Evolutionary conservation across 306 rosid genomes (phyloP), one percentile per base, ranked within the genome.

Genomic region (Quercus variabilis): DNA sequence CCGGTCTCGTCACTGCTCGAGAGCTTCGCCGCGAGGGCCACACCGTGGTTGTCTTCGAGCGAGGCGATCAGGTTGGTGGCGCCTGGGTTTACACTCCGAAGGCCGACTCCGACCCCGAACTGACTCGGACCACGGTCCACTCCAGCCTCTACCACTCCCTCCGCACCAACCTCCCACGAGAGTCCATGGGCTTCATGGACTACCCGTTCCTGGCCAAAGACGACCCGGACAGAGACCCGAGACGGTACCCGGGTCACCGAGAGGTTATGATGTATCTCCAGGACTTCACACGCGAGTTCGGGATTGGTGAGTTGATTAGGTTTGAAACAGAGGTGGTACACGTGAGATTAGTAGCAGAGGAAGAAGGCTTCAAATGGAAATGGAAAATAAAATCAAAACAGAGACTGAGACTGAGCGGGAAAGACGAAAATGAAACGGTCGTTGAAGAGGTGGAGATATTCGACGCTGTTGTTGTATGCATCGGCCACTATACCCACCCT

Each of bases 141-240:
- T 68, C 91, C 69, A 92, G 96, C 81, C 87, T 94, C 68, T 94
- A 94, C 87, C 70, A 78, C 7, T 88, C 92, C 55, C 95, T 94
- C 30, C 92, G 98, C 74, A 89, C 94, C 46, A 94, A 94, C 70
- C 83, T 90, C 43, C 92, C 98, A 5, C 84, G 97, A 81, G 96
- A 94, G 71, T 9, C 55, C 21, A 94, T 94, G 97, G 90, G 96
- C 15, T 87, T 86, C 64, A 55, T 55, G 35, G 96, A 92, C 68
- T 94, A 84, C 84, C 97, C 94, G 4, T 92, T 92, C 80, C 77
- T 43, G 62, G 76, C 73, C 41, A 80, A 70, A 20, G 85, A 85
- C 1, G 86, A 57, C 56, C 73, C 82, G 5, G 85, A 73, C 20
- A 86, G 90, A 56, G 94, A 92, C 62, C 65, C 85, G 21, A 90